Percentiles rank a stretch among this genome's conserved stretches.
Conservation (phyloP, 1,284 basidiomycete genomes). For the Rhodotorula sp. region DNA sequence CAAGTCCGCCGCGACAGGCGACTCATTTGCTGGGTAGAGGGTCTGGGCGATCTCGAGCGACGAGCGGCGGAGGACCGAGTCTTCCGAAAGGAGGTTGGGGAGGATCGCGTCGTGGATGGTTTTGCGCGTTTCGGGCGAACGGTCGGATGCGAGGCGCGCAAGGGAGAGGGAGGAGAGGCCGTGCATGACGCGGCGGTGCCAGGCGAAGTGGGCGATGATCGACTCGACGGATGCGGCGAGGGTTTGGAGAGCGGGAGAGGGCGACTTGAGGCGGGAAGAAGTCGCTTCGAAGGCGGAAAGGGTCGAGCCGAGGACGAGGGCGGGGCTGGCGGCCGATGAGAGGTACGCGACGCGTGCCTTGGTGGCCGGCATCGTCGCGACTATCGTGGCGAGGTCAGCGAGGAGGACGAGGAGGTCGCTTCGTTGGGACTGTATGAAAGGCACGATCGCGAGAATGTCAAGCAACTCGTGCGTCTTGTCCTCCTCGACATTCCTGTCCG, state of each 20-base stretch:
- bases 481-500: slow-evolving; percentile 11
- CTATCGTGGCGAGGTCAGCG: slow-evolving; percentile 19
- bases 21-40: slow-evolving; percentile 28
- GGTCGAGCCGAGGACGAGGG: slow-evolving; percentile 31
- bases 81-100: slow-evolving; percentile 52
- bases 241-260: not conserved
- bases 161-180: slow-evolving; percentile 32
- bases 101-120: slow-evolving; percentile 42
- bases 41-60: slow-evolving; percentile 49
- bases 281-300: slow-evolving; percentile 21
- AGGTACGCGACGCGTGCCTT: slow-evolving; percentile 32
- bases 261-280: not conserved
- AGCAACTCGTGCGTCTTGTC: slow-evolving; percentile 36
- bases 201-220: slow-evolving; percentile 39
- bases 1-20: slow-evolving; percentile 34
- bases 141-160: slow-evolving; percentile 20
- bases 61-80: slow-evolving; percentile 49
- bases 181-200: slow-evolving; percentile 42
- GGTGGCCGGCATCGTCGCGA: slow-evolving; percentile 19
- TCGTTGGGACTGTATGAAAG: slow-evolving; percentile 22
- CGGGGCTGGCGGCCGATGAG: slow-evolving; percentile 23
- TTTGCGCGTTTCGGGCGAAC: slow-evolving; percentile 3
- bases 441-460: slow-evolving; percentile 33
- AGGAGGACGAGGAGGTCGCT: slow-evolving; percentile 14
- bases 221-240: slow-evolving; percentile 17